Percentiles rank a stretch among this genome's conserved stretches.
These are phyloP conservation scores for Cyberlindnera petersonii DNA, from an alignment of 805 yeast species.

Conservation along the genomic window DNA sequence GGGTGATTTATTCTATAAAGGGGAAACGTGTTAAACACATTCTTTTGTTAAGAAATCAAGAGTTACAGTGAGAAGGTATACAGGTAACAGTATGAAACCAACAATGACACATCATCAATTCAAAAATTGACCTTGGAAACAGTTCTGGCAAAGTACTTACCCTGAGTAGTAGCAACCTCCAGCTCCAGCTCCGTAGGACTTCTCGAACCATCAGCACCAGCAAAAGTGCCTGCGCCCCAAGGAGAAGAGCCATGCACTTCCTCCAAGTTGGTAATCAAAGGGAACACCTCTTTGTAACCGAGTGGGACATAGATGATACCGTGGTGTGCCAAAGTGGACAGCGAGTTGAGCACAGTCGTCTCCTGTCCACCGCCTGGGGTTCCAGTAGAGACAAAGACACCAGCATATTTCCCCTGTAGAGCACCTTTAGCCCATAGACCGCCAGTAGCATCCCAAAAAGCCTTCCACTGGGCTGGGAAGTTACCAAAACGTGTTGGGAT, in stretches of 20 bases:
- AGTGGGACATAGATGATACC: slow-evolving; percentile 76
- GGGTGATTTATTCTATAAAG: no score
- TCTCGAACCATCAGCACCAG: slow-evolving; percentile 75
- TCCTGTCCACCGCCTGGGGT: slow-evolving; percentile 80
- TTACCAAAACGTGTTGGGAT: slow-evolving; percentile 77
- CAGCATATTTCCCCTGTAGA: slow-evolving; percentile 68
- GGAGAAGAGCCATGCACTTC: slow-evolving; percentile 81
- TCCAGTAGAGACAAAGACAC: slow-evolving; percentile 68
- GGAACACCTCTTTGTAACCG: slow-evolving; percentile 61
- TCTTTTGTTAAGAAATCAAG: no score
- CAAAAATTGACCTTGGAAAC: slow-evolving; percentile 7
- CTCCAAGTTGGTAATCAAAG: slow-evolving; percentile 49
- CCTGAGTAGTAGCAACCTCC: slow-evolving; percentile 61
- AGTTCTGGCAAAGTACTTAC: slow-evolving; percentile 29
- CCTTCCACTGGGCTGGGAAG: slow-evolving; percentile 70
- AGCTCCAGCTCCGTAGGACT: slow-evolving; percentile 59
- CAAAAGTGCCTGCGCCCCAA: slow-evolving; percentile 84
- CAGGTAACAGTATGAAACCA: no score
- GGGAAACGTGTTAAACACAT: no score
- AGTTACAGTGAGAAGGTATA: no score
- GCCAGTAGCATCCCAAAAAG: slow-evolving; percentile 78
- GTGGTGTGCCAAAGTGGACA: slow-evolving; percentile 66
- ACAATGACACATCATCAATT: no score
- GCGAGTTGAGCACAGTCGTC: slow-evolving; percentile 53
- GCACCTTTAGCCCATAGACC: slow-evolving; percentile 71